These are phyloP conservation scores for Gracilariopsis chorda DNA, from an alignment of 23 red algal species.

Conservation along the genomic window DNA sequence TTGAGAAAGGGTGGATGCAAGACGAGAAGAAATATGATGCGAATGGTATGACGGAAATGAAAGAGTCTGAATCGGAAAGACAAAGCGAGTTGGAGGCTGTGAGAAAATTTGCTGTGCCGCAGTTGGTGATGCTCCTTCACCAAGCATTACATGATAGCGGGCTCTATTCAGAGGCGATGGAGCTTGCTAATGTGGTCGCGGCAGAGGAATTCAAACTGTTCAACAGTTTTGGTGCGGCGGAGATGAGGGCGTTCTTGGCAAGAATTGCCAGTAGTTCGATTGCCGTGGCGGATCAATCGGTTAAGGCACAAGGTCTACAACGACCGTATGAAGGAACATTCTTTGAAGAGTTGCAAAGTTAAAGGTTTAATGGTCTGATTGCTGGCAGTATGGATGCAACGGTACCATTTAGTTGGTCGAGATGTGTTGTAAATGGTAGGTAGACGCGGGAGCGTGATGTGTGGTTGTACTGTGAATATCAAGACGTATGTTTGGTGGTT, in stretches of 20 bases:
- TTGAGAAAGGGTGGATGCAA: conserved; percentile 56
- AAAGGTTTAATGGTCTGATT: no score
- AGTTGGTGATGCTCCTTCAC: conserved; percentile 49
- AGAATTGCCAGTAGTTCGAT: conserved; percentile 34
- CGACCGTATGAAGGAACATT: conserved; percentile 32
- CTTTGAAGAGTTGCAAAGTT: conserved; percentile 34
- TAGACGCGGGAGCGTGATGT: no score
- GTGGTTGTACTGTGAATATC: no score
- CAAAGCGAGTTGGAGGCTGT: conserved; percentile 27
- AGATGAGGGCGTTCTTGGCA: conserved; percentile 33
- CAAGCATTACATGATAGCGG: conserved; percentile 33
- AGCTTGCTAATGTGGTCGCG: conserved; percentile 33
- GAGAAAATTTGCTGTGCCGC: conserved; percentile 42
- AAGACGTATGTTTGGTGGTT: neutral
- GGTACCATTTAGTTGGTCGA: no score
- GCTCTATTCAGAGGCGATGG: conserved; percentile 54
- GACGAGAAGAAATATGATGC: neutral
- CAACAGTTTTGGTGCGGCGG: conserved; percentile 25
- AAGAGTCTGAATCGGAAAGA: neutral
- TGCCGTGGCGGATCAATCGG: conserved; percentile 4
- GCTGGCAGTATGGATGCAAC: no score
- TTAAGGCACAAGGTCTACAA: neutral
- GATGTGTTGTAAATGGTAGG: no score
- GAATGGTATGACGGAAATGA: neutral
- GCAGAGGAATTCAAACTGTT: conserved; percentile 43